Percentiles rank a stretch among this genome's conserved stretches.
Conservation (phyloP, 2,329 filamentous ascomycete species). For the Falciphora oryzae region DNA sequence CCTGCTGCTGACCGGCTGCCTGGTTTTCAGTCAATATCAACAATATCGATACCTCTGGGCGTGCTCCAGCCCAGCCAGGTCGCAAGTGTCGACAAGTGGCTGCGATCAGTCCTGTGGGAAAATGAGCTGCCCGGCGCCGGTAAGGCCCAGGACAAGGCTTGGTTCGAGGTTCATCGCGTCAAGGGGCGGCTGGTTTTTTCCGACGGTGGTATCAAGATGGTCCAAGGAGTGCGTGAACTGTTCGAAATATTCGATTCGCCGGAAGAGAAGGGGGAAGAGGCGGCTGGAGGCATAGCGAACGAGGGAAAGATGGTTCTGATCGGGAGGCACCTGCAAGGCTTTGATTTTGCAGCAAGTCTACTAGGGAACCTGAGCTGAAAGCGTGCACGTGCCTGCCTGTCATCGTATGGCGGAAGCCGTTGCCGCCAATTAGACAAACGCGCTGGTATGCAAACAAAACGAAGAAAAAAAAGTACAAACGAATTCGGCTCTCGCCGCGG, state of each 20-base stretch:
- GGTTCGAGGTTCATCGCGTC: slow-evolving; percentile 78
- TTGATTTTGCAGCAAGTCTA: slow-evolving; percentile 43
- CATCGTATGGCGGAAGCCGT: no score
- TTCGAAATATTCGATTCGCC: slow-evolving; percentile 76
- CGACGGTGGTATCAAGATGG: slow-evolving; percentile 63
- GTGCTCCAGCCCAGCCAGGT: slow-evolving; percentile 53
- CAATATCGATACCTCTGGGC: slow-evolving; percentile 65
- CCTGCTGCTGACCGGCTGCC: slow-evolving; percentile 17
- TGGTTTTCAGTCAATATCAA: slow-evolving; percentile 66
- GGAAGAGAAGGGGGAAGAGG: slow-evolving; percentile 21
- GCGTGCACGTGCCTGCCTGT: not conserved
- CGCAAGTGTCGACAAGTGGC: slow-evolving; percentile 67
- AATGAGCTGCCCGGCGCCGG: slow-evolving; percentile 45
- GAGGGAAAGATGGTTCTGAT: slow-evolving; percentile 59
- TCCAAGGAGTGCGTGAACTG: slow-evolving; percentile 88
- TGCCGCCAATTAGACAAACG: not conserved
- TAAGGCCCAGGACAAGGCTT: slow-evolving; percentile 17
- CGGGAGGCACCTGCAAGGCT: slow-evolving; percentile 47
- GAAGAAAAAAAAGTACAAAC: not conserved
- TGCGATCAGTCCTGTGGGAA: slow-evolving; percentile 83
- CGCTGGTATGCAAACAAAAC: not conserved
- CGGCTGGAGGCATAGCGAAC: slow-evolving; percentile 19
- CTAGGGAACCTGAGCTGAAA: not conserved
- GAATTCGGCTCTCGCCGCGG: not conserved
- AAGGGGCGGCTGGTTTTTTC: slow-evolving; percentile 71